Conservation (phyloP, 2,329 filamentous ascomycete genomes). For the Plenodomus biglobosus region DNA sequence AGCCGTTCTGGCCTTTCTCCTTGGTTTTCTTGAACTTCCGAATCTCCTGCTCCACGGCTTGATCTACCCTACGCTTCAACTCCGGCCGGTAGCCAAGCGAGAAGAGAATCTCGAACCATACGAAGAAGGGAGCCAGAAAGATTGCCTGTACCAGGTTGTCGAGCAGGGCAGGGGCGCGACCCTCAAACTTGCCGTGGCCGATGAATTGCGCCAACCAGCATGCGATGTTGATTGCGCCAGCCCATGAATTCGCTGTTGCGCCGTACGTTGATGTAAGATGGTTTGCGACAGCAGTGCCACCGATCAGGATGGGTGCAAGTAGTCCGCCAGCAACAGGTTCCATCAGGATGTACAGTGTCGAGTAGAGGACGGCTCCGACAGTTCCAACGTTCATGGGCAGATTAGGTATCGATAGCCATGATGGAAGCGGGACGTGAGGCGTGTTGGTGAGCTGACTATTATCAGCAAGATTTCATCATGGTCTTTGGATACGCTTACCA, state of each 20-base stretch:
- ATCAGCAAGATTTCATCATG: constrained; percentile 18
- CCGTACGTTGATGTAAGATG: constrained; percentile 68
- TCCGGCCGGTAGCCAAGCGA: constrained; percentile 86
- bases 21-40: constrained; percentile 67
- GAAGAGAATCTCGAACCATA: constrained; percentile 95
- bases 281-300: constrained; percentile 72
- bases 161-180: constrained; percentile 81
- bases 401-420: constrained; percentile 57
- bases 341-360: constrained; percentile 81
- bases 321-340: constrained; percentile 88
- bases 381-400: constrained; percentile 64
- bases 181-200: constrained; percentile 87
- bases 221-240: constrained; percentile 67
- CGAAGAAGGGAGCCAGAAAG: constrained; percentile 92
- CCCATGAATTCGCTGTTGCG: constrained; percentile 62
- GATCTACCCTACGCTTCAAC: constrained; percentile 77
- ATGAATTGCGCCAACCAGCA: constrained; percentile 90
- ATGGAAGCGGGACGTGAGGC: constrained; percentile 56
- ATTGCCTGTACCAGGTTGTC: constrained; percentile 91
- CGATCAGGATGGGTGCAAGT: constrained; percentile 74
- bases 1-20: constrained; percentile 44
- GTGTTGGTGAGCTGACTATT: constrained; percentile 57
- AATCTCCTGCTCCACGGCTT: constrained; percentile 73
- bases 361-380: constrained; percentile 63
- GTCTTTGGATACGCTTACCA: constrained; percentile 57